Percentiles rank a stretch among this genome's conserved stretches.
phyloP scores from a whole-genome alignment of 768 basidiomycete genomes.

The Roridomyces roridus region DNA sequence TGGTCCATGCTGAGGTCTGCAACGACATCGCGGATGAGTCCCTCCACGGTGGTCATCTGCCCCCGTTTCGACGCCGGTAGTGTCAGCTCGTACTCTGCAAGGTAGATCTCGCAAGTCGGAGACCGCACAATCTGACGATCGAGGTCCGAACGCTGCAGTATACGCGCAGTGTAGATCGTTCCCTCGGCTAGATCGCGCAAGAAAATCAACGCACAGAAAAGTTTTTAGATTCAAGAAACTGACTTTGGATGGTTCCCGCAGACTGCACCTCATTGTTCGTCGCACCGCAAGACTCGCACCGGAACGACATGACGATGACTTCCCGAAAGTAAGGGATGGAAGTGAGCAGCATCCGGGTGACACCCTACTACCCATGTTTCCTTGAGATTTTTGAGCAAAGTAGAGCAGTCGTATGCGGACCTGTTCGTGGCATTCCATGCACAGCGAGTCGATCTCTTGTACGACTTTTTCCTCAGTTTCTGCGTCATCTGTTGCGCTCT shows the following conservation, averaged over 20 bases:
- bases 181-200: conserved; percentile 72
- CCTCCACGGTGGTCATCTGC: conserved; percentile 96
- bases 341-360: conserved; percentile 87
- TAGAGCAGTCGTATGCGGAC: conserved; percentile 46
- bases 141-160: conserved; percentile 77
- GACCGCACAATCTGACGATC: conserved; percentile 95
- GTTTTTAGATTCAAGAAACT: conserved; percentile 30
- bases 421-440: conserved; percentile 94
- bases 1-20: conserved; percentile 84
- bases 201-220: background rate
- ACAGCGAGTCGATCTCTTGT: conserved; percentile 88
- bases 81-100: conserved; percentile 90
- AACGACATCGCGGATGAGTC: conserved; percentile 82
- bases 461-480: conserved; percentile 70
- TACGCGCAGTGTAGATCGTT: conserved; percentile 77
- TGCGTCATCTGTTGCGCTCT: conserved; percentile 64
- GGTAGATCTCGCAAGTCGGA: conserved; percentile 74
- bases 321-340: conserved; percentile 95
- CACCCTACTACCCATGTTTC: conserved; percentile 65
- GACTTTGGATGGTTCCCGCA: conserved; percentile 85
- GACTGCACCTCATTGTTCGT: conserved; percentile 94
- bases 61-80: conserved; percentile 85
- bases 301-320: conserved; percentile 95
- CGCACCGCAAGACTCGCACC: conserved; percentile 90
- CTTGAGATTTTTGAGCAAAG: conserved; percentile 23